Conservation (phyloP, 2,329 filamentous ascomycete species). For the Colletotrichum shisoi region DNA sequence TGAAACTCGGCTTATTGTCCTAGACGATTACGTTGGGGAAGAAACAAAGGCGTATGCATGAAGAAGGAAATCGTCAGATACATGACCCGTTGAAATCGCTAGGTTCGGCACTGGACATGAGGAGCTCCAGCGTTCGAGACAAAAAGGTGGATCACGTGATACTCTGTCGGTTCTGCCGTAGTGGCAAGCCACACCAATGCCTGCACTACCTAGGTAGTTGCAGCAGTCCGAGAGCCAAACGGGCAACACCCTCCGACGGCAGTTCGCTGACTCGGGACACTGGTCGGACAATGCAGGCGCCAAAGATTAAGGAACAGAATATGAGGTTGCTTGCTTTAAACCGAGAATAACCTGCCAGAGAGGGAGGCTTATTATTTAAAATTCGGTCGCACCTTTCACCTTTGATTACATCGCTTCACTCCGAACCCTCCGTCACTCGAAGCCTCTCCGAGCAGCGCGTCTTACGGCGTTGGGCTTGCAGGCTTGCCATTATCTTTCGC, state of each 20-base stretch:
- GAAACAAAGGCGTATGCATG: constrained; percentile 22
- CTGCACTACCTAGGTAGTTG: not conserved
- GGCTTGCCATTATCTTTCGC: constrained; percentile 50
- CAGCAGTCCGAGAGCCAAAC: constrained; percentile 15
- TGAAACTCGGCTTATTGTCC: constrained; percentile 27
- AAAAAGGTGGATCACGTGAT: constrained; percentile 26
- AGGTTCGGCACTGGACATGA: constrained; percentile 21
- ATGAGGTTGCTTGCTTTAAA: not conserved
- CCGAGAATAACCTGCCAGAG: not conserved
- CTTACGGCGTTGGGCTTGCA: constrained; percentile 39
- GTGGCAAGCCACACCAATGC: constrained; percentile 2
- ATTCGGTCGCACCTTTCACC: not conserved
- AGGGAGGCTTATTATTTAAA: constrained; percentile 20
- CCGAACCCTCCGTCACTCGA: not conserved
- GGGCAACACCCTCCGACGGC: not conserved
- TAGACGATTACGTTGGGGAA: constrained; percentile 27
- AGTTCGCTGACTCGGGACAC: constrained; percentile 9
- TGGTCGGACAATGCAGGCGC: not conserved
- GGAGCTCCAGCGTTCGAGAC: constrained; percentile 20
- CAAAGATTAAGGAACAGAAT: not conserved
- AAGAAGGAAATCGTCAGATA: constrained; percentile 32
- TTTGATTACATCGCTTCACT: not conserved
- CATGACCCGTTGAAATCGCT: constrained; percentile 33
- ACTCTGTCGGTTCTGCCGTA: no score
- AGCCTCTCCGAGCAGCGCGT: not conserved